Evolutionary conservation across 2,329 filamentous ascomycete species (phyloP).

Genomic region (Zymoseptoria crescenta): DNA sequence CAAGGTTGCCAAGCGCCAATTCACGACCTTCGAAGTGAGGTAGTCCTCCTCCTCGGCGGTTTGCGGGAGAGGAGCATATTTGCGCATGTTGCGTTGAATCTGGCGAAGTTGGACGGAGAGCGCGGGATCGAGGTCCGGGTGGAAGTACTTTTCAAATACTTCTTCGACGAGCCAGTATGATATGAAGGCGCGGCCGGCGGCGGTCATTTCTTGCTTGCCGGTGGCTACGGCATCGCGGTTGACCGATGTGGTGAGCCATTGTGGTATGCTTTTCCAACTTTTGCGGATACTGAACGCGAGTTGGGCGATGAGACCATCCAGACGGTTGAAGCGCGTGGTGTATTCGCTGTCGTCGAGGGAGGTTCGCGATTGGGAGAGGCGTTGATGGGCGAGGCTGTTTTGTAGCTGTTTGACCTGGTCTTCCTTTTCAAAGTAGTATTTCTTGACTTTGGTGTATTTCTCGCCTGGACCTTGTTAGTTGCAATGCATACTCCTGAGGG

Average conservation of each 20-base stretch:
- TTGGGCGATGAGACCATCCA: slow-evolving; percentile 92
- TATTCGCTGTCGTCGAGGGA: slow-evolving; percentile 96
- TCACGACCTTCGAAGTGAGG: slow-evolving; percentile 75
- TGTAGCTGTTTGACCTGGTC: slow-evolving; percentile 88
- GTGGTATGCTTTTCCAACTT: slow-evolving; percentile 75
- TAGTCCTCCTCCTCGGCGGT: slow-evolving; percentile 86
- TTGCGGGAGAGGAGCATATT: slow-evolving; percentile 62
- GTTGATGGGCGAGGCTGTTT: slow-evolving; percentile 94
- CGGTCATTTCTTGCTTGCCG: slow-evolving; percentile 96
- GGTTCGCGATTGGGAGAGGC: slow-evolving; percentile 87
- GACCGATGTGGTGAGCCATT: slow-evolving; percentile 71
- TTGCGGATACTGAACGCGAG: slow-evolving; percentile 94
- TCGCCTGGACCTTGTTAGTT: slow-evolving; percentile 51
- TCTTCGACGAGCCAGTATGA: slow-evolving; percentile 85
- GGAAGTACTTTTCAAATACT: slow-evolving; percentile 86
- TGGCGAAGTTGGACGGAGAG: slow-evolving; percentile 73
- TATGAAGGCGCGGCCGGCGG: slow-evolving; percentile 81
- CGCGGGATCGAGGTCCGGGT: slow-evolving; percentile 70
- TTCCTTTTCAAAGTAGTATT: slow-evolving; percentile 90
- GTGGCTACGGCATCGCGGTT: slow-evolving; percentile 78
- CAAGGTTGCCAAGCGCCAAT: slow-evolving; percentile 87
- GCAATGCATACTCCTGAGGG: neutral
- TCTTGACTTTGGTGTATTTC: slow-evolving; percentile 98
- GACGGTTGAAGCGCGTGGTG: slow-evolving; percentile 73
- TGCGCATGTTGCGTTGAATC: slow-evolving; percentile 81